Conservation (phyloP, 106 monocot genomes). For the Dendrobium nobile region DNA sequence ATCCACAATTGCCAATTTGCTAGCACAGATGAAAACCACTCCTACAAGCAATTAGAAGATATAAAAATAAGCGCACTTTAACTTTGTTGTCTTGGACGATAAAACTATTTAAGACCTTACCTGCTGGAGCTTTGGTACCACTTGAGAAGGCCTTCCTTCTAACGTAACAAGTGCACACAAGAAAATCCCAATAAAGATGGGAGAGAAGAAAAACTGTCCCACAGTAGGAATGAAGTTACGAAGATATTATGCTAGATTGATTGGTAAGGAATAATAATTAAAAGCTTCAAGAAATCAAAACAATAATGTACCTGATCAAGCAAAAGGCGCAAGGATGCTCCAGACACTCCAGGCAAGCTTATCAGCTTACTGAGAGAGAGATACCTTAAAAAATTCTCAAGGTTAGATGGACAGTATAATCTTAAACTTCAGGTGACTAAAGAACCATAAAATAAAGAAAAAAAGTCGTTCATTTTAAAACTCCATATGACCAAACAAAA, state of each 20-base stretch:
- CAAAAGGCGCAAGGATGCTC: slow-evolving; percentile 60
- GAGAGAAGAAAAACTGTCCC: slow-evolving; percentile 47
- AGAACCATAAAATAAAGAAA: neutral
- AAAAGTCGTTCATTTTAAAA: neutral
- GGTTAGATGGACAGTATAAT: neutral
- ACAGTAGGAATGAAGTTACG: neutral
- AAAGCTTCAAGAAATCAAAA: neutral
- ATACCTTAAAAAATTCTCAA: slow-evolving; percentile 43
- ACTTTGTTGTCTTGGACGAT: neutral
- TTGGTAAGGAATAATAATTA: neutral
- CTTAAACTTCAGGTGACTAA: neutral
- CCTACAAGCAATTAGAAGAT: slow-evolving; percentile 10
- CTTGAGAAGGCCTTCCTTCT: slow-evolving; percentile 53
- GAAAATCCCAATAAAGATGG: slow-evolving; percentile 52
- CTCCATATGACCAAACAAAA: neutral
- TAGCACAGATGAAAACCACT: slow-evolving; percentile 29
- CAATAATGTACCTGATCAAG: slow-evolving; percentile 65
- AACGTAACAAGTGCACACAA: slow-evolving; percentile 39
- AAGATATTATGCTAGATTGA: neutral
- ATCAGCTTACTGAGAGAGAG: slow-evolving; percentile 67
- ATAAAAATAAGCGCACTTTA: neutral
- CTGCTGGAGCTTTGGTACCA: slow-evolving; percentile 52
- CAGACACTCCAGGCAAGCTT: slow-evolving; percentile 44
- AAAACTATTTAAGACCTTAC: slow-evolving; percentile 15
- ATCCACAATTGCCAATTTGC: slow-evolving; percentile 35